Conservation (phyloP, 352 stramenopile species). For the Phytophthora aleatoria region DNA sequence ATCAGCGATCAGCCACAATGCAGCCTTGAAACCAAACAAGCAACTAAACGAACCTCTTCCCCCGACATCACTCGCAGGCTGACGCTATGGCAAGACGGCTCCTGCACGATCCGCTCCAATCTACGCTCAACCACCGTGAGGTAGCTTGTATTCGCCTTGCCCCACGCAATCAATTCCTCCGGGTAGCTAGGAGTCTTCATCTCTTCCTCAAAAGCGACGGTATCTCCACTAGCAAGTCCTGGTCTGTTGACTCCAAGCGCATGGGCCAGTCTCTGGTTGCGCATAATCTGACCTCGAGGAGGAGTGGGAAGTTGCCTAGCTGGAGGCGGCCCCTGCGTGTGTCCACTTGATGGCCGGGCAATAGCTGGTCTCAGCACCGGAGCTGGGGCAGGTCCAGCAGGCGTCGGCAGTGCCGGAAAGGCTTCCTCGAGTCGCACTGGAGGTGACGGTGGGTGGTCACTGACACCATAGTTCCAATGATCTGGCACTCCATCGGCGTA, state of each 20-base stretch:
- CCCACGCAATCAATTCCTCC: conserved; percentile 69
- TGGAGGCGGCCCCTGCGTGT: conserved; percentile 21
- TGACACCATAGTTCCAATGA: conserved; percentile 62
- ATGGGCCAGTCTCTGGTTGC: conserved; percentile 72
- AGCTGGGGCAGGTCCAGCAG: conserved; percentile 42
- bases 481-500: conserved; percentile 53
- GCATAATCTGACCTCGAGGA: conserved; percentile 55
- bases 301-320: conserved; percentile 31
- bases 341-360: conserved; percentile 30
- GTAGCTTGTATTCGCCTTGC: conserved; percentile 72
- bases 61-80: conserved; percentile 74
- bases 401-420: conserved; percentile 66
- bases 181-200: conserved; percentile 75
- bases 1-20: conserved; percentile 6
- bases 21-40: background rate
- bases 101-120: conserved; percentile 72
- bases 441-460: conserved; percentile 28
- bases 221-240: conserved; percentile 36
- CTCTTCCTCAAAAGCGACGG: conserved; percentile 73
- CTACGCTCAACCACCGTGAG: conserved; percentile 74
- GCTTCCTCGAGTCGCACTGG: conserved; percentile 50
- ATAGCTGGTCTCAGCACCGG: conserved; percentile 52
- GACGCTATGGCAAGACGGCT: conserved; percentile 72
- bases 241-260: conserved; percentile 60
- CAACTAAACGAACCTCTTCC: conserved; percentile 47